Percentiles rank a stretch among this genome's conserved stretches.
These are phyloP conservation scores for Malus sylvestris DNA, from an alignment of 306 rosid genomes.

Conservation along the genomic window DNA sequence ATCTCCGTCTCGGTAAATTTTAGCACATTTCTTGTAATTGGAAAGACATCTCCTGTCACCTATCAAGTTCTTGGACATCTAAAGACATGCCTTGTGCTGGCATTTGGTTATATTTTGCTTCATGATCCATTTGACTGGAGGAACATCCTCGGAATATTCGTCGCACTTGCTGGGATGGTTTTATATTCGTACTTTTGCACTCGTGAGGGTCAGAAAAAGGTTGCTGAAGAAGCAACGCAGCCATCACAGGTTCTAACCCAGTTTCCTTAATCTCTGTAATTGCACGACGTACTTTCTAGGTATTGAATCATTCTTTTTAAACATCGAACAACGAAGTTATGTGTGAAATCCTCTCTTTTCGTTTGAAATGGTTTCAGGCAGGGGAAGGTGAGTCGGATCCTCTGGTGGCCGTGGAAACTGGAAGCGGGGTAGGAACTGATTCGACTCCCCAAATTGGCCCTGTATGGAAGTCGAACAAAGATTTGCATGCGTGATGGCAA, in stretches of 20 bases:
- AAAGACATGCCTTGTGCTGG: conserved; percentile 88
- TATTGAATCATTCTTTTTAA: background rate
- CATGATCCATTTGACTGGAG: conserved; percentile 90
- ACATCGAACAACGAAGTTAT: background rate
- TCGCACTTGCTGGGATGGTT: conserved; percentile 86
- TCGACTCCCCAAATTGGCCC: conserved; percentile 34
- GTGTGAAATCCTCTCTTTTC: conserved; percentile 6
- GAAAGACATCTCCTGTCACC: conserved; percentile 94
- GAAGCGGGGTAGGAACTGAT: conserved; percentile 35
- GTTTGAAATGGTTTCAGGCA: conserved; percentile 33
- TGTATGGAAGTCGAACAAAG: conserved; percentile 57
- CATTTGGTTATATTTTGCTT: conserved; percentile 80
- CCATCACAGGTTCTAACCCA: conserved; percentile 48
- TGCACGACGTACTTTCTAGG: background rate
- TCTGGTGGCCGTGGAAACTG: conserved; percentile 51
- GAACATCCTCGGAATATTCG: conserved; percentile 70
- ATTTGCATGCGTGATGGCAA: conserved; percentile 42
- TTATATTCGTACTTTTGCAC: conserved; percentile 70
- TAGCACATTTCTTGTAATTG: conserved; percentile 92
- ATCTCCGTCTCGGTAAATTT: conserved; percentile 93
- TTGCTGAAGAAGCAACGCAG: conserved; percentile 48
- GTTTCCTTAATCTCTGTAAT: background rate
- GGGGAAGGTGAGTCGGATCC: conserved; percentile 68
- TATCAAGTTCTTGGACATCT: conserved; percentile 98
- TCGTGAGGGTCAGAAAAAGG: conserved; percentile 70